Base-by-base conservation (phyloP, 2,329 filamentous ascomycete genomes). In the Phyllosticta ampelicida region DNA sequence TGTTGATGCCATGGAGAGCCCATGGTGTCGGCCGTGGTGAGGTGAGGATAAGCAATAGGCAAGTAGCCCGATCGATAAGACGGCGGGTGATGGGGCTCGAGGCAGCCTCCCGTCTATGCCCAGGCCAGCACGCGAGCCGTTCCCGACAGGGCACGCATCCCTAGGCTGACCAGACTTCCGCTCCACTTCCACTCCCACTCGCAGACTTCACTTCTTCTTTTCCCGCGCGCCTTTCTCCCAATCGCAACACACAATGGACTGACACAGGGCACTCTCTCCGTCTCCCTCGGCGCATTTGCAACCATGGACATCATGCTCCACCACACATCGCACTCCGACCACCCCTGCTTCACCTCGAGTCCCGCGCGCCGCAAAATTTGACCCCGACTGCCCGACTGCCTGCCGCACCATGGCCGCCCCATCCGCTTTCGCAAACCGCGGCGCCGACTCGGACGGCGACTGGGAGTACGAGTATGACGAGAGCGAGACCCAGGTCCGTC, bases 401-500 rank as follows among this genome's bases (percentile, higher is more conserved):
- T n/a, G n/a, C n/a, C n/a, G n/a, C 20, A 54, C 53, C 53, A 60
- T 56, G 36, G 48, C 48, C 19, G 36, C 57, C 51, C 21, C 53
- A n/a, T 23, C 26, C 36, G 11, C 23, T 16, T 44, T 44, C 26
- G 48, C 55, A 48, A 49, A 48, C 26, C 36, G 36, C 21, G 55
- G 55, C 29, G 29, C 36, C 16, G 63, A 71, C 36, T 67, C 73
- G 16, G 74, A 75, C n/a, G 73, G 83, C n/a, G 73, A 83, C n/a
- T 84, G 79, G 72, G 82, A 85, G 63, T 85, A 84, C 67, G 81
- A 85, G 64, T 84, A 84, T 62, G 69, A 78, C 64, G 71, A 75
- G 6, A 73, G 72, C 8, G 76, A 80, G 55, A 79, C 75, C 23
- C 80, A 80, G 70, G 80, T 80, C 36, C 8, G 36, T n/a, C 36